A percentile compares a stretch with the other conserved stretches of the same genome.
These are phyloP conservation scores for Salix koriyanagi DNA, from an alignment of 345 rosid species.

Conservation along the genomic window DNA sequence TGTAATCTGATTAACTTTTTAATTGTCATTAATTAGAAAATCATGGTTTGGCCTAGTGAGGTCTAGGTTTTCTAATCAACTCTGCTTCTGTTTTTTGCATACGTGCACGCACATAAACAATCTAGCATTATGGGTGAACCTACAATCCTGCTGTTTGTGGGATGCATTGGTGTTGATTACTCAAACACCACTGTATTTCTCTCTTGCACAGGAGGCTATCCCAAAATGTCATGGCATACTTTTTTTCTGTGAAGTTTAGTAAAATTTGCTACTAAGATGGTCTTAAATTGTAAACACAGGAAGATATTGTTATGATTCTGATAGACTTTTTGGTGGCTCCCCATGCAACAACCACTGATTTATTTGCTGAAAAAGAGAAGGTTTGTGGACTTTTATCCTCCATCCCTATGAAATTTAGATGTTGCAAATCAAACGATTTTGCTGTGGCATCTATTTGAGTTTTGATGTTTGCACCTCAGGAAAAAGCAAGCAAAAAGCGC, in stretches of 20 bases:
- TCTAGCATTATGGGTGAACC: neutral
- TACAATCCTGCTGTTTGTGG: neutral
- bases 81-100: neutral
- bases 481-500: constrained; percentile 64
- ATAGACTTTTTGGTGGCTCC: constrained; percentile 82
- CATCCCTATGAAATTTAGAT: neutral
- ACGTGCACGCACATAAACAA: neutral
- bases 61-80: neutral
- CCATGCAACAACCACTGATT: constrained; percentile 54
- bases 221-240: neutral
- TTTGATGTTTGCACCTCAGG: constrained; percentile 28
- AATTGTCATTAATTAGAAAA: neutral
- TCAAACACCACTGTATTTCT: neutral
- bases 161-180: neutral
- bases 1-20: neutral
- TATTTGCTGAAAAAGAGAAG: constrained; percentile 74
- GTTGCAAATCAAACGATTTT: neutral
- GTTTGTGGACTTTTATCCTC: constrained; percentile 21
- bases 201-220: neutral
- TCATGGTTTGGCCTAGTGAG: neutral
- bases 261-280: neutral
- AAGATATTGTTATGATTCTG: constrained; percentile 65
- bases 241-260: neutral
- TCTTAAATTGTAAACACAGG: constrained; percentile 43
- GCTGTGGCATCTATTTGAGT: neutral